A percentile compares a stretch with the other conserved stretches of the same genome.
Conservation (phyloP, 1,284 basidiomycete species). For the Phellopilus nigrolimitatus region DNA sequence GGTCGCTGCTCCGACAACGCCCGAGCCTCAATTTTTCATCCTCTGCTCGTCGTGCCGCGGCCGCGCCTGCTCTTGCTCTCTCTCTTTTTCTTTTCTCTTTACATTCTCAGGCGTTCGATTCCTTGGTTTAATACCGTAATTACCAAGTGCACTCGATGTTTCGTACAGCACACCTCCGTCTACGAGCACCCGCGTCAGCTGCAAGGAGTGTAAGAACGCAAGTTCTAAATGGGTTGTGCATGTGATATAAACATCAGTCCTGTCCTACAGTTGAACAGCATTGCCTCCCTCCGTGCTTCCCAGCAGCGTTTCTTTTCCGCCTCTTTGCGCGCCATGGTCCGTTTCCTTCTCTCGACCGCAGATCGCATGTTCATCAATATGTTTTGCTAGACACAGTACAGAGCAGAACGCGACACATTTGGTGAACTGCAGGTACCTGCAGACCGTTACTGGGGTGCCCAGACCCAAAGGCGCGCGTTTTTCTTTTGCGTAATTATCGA, state of each 20-base stretch:
- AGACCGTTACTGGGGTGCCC: slow-evolving; percentile 97
- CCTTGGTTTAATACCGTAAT: too few relatives aligned
- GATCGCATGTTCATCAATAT: not conserved
- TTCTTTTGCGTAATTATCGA: not conserved
- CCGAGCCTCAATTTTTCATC: too few relatives aligned
- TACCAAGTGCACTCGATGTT: too few relatives aligned
- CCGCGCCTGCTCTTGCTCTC: not conserved
- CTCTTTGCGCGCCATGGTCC: slow-evolving; percentile 44
- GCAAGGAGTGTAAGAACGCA: slow-evolving; percentile 1
- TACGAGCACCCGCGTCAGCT: slow-evolving; percentile 3
- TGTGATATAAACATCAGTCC: slow-evolving; percentile 31
- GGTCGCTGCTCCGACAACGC: too few relatives aligned
- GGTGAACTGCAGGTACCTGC: slow-evolving; percentile 91
- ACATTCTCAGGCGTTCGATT: too few relatives aligned
- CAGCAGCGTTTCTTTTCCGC: slow-evolving; percentile 31
- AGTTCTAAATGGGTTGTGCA: slow-evolving; percentile 24
- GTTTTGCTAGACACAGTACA: slow-evolving; percentile 42
- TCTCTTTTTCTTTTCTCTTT: not conserved
- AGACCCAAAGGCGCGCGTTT: slow-evolving; percentile 88
- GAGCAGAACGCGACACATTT: slow-evolving; percentile 82
- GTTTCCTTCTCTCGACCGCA: slow-evolving; percentile 6
- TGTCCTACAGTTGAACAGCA: slow-evolving; percentile 10
- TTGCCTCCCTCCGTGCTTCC: slow-evolving; percentile 25
- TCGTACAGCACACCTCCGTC: slow-evolving; percentile 1
- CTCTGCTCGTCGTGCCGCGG: too few relatives aligned